Evolutionary conservation across 371 early-diverging fungal genomes (phyloP), one percentile per base, ranked within the genome.

Genomic region (Quaeritorhiza haematococci): DNA sequence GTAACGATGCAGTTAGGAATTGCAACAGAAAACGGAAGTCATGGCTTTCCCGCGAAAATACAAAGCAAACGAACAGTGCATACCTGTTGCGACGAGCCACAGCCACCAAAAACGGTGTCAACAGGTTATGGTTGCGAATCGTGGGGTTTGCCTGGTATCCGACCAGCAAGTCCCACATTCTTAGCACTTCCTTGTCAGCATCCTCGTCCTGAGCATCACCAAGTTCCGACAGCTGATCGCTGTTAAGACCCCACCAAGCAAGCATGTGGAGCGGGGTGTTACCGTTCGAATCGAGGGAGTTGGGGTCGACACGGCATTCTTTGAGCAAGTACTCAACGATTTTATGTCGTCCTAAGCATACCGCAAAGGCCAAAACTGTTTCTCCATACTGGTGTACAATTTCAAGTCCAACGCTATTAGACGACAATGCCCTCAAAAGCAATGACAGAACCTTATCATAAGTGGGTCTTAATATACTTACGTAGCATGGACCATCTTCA

Each of bases 31-130:
- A n/a, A n/a, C n/a, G n/a, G n/a, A n/a, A n/a, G n/a, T n/a, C n/a
- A n/a, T n/a, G n/a, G n/a, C n/a, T n/a, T n/a, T n/a, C n/a, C n/a
- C n/a, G n/a, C n/a, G n/a, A n/a, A n/a, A n/a, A n/a, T n/a, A n/a
- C n/a, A n/a, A n/a, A n/a, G n/a, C n/a, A n/a, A n/a, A n/a, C n/a
- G n/a, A n/a, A n/a, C n/a, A n/a, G n/a, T n/a, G n/a, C n/a, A n/a
- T n/a, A n/a, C n/a, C n/a, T n/a, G 13, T 38, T 13, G 13, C 19
- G 13, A 13, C 38, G 13, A 38, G 38, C 38, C 19, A 67, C 60
- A 19, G 67, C 67, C 10, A 67, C 59, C 13, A 63, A n/a, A n/a
- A 67, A 33, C 46, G 67, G 67, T 10, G 67, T 67, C 3, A 46
- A 41, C 4, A 42, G 49, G 7, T 62, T 24, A 4, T 21, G 4